phyloP scores from a whole-genome alignment of 2,329 filamentous ascomycete species.

The Botrytis fabae region DNA sequence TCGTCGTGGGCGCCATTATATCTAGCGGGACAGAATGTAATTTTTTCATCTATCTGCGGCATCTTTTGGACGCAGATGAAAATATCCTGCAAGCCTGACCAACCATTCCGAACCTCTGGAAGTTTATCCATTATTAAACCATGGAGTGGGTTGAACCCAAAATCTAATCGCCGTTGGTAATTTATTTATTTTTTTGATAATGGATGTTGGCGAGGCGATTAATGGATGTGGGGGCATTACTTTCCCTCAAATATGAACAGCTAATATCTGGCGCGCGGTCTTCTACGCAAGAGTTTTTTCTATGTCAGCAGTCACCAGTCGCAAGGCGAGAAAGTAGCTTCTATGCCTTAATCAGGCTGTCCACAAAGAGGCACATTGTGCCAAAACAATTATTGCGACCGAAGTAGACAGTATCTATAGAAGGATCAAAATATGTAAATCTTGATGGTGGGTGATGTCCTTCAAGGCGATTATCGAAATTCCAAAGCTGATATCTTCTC shows the following conservation, averaged over 20 bases:
- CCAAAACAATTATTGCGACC: not conserved
- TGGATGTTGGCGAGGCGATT: not conserved
- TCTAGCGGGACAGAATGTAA: not conserved
- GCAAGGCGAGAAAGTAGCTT: too few species aligned
- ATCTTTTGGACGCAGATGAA: not conserved
- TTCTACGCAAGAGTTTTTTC: too few species aligned
- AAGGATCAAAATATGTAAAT: not conserved
- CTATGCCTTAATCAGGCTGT: too few species aligned
- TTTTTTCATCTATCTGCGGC: not conserved
- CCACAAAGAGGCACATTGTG: not conserved
- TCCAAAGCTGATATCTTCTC: not conserved
- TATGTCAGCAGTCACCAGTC: too few species aligned
- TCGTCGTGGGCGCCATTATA: not conserved
- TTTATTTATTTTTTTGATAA: too few species aligned
- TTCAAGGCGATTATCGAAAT: constrained; percentile 2
- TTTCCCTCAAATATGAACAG: too few species aligned
- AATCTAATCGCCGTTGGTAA: not conserved
- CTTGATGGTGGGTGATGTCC: not conserved
- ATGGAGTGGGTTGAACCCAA: not conserved
- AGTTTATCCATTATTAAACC: not conserved
- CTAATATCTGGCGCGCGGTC: too few species aligned
- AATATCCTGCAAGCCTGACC: not conserved
- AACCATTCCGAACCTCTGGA: not conserved
- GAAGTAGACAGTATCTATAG: not conserved
- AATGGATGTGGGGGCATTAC: not conserved